Percentiles rank a stretch among this genome's conserved stretches.
phyloP scores from a whole-genome alignment of 106 monocot species.

The Allium fistulosum region DNA sequence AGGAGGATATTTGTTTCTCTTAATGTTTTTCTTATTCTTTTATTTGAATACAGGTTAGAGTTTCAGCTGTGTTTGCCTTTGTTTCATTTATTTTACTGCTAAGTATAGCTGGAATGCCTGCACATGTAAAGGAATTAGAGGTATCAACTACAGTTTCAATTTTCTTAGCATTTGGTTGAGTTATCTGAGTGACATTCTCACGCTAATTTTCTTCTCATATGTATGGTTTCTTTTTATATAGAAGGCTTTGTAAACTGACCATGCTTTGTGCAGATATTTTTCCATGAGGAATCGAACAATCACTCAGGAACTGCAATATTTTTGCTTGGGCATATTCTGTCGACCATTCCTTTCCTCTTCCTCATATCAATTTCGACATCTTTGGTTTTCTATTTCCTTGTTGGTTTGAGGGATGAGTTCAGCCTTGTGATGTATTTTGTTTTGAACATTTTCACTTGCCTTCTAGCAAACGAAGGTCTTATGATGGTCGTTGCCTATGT shows the following conservation, averaged over 20 bases:
- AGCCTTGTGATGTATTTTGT: slow-evolving; percentile 90
- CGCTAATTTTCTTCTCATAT: too few species aligned
- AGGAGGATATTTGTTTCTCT: too few species aligned
- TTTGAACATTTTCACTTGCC: slow-evolving; percentile 76
- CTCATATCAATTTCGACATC: slow-evolving; percentile 72
- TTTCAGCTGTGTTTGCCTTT: slow-evolving; percentile 82
- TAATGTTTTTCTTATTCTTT: background rate
- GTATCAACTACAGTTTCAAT: slow-evolving; percentile 16
- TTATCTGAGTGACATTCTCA: too few species aligned
- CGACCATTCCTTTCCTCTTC: slow-evolving; percentile 89
- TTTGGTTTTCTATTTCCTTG: slow-evolving; percentile 79
- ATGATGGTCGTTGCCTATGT: slow-evolving; percentile 71
- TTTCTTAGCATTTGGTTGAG: background rate
- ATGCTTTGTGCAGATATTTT: slow-evolving; percentile 40
- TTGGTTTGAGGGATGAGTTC: slow-evolving; percentile 76
- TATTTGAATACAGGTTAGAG: slow-evolving; percentile 51
- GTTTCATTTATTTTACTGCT: slow-evolving; percentile 77
- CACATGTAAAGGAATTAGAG: slow-evolving; percentile 83
- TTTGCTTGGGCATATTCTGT: slow-evolving; percentile 62
- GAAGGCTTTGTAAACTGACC: too few species aligned
- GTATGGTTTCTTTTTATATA: too few species aligned
- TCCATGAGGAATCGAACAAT: slow-evolving; percentile 64
- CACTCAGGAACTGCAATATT: slow-evolving; percentile 67
- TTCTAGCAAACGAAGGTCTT: slow-evolving; percentile 85
- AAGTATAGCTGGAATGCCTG: slow-evolving; percentile 77